Conservation (phyloP, 805 yeast genomes). For the Wickerhamiella brachini region DNA sequence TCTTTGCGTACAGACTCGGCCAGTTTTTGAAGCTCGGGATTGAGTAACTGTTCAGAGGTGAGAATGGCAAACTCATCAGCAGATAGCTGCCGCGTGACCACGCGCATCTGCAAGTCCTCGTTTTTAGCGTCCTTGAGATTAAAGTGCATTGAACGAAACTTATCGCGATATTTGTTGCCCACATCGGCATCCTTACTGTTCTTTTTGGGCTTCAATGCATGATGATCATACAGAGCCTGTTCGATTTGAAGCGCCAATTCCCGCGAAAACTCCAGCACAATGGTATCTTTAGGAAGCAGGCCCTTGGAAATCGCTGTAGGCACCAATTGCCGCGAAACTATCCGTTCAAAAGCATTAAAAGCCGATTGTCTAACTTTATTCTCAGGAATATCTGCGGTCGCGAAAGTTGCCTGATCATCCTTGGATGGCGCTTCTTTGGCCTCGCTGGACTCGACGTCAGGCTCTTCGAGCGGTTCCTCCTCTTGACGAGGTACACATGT, state of each 20-base stretch:
- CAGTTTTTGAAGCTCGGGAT: constrained; percentile 56
- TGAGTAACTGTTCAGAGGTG: constrained; percentile 61
- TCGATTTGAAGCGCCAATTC: constrained; percentile 40
- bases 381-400: background rate
- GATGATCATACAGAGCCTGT: constrained; percentile 31
- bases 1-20: constrained; percentile 62
- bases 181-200: constrained; percentile 20
- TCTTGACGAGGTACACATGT: constrained; percentile 25
- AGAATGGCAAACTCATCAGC: constrained; percentile 47
- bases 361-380: constrained; percentile 36
- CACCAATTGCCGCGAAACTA: constrained; percentile 31
- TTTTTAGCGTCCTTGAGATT: constrained; percentile 47
- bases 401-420: no score
- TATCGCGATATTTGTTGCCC: constrained; percentile 43
- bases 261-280: constrained; percentile 24
- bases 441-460: no score
- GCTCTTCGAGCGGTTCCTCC: background rate
- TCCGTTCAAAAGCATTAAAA: constrained; percentile 35
- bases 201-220: constrained; percentile 19
- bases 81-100: constrained; percentile 39
- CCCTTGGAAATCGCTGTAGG: constrained; percentile 20
- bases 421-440: no score
- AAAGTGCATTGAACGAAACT: constrained; percentile 51
- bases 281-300: constrained; percentile 12
- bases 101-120: constrained; percentile 39